Evolutionary conservation across 2,329 filamentous ascomycete species (phyloP), one percentile per base, ranked within the genome.

Genomic region (Neopestalotiopsis sp.): DNA sequence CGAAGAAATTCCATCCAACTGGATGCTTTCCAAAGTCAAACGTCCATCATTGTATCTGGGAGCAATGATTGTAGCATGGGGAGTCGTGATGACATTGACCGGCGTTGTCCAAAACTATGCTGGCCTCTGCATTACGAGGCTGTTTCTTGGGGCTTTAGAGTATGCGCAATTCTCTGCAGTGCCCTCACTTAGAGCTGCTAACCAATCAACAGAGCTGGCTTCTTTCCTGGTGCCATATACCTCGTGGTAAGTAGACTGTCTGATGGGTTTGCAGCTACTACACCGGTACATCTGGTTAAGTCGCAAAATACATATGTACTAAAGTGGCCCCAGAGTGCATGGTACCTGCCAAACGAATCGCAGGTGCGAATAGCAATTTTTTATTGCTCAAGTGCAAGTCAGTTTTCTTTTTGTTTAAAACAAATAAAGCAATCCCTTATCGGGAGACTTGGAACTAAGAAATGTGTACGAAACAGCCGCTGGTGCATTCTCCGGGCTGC

Each of bases 381-480:
- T 10, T 63, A 63, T 42, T 63, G 61, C 32, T 63, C 61, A n/a
- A 63, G 61, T 13, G 61, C 61, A 63, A 45, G 61, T 63, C 3
- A 63, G 34, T 63, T 17, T 5, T 6, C 20, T 30, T 34, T 30
- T 14, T 30, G 74, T 71, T 67, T 71, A 38, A 57, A 7, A 59
- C 68, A 4, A 63, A 68, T 2, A 70, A 17, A 17, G 24, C 24
- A 24, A 24, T 24, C 24, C 24, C 24, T 24, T 24, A 24, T 24
- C 24, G 24, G 24, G 24, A 58, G 14, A 58, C 56, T 7, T 13
- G 20, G 9, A 17, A 17, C 61, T 63, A 42, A 63, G 24, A 14
- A 40, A 20, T 3, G 13, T 59, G 57, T 14, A 2, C 6, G 14
- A 38, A 28, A 13, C 61, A 63, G 61, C 61, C 1, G 61, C 61